Evolutionary conservation across 345 rosid species (phyloP), one percentile per base, ranked within the genome.

Genomic region (Sisymbrium irio): DNA sequence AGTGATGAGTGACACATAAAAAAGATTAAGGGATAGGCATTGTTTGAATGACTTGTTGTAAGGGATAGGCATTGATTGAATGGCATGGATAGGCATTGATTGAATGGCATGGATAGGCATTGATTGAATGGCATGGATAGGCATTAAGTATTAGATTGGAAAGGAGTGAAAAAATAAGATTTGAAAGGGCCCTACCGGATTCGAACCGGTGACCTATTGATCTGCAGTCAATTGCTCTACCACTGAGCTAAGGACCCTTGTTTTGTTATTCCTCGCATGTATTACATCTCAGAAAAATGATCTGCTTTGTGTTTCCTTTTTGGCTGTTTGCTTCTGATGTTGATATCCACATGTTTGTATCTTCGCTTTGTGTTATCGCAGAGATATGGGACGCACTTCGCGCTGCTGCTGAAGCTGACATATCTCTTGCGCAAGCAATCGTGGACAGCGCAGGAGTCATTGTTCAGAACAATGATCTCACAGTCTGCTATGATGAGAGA

Each of bases 331-430:
- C 42, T 49, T 62, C 18, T 62, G 61, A 19, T 27, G 9, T 51
- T 61, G 13, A 64, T 57, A 47, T 65, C 33, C 39, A 15, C 37
- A 28, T 47, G 55, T 40, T 22, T 59, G 17, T 39, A n/a, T 47
- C 36, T 58, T 4, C 19, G 49, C 8, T 15, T 33, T 67, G 9
- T 37, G 32, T 19, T 35, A 68, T 22, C 1, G 8, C 84, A 93
- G 97, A 90, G 85, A 87, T 93, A 59, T 93, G 98, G 98, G 96
- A 90, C 50, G 98, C 98, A 19, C 96, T 93, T 49, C 90, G 89
- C 6, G 98, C 88, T 73, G 98, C 98, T 3, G 85, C 90, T 11
- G 97, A 89, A 78, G 89, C 90, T 67, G 97, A 93, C 40, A 46
- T 86, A 47, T 51, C 75, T 53, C 87, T 86, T 77, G 92, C 93